Base-by-base conservation (phyloP, 805 yeast species). In the Myxozyma geophila region DNA sequence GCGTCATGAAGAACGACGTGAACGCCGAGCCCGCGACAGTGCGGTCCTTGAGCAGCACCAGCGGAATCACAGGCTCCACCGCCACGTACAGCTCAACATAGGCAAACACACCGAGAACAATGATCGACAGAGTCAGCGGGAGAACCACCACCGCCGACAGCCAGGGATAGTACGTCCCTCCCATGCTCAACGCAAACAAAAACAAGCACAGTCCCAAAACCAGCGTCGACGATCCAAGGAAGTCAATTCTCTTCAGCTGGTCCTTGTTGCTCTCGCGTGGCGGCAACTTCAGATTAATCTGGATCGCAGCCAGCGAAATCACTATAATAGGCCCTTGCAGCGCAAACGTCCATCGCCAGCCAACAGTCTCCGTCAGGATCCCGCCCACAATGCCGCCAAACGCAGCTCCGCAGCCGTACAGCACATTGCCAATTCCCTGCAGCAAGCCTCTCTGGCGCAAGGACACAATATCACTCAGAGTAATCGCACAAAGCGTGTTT, bases 381-480 rank as follows among this genome's bases (percentile, higher is more conserved):
- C 92, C 91, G 73, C 83, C 74, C 78, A 81, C 19, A 76, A 59
- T 51, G 2, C 92, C 92, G n/a, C 95, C 95, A 49, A 83, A 74
- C 0, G 88, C 87, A 1, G 90, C 86, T 6, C 97, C 97, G 19
- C 85, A 72, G 9, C 92, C 95, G 71, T 83, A 92, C 46, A 85
- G 85, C 23, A 92, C 80, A 74, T 92, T 92, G 35, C 88, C 88
- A 53, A 89, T 73, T 0, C 97, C 97, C 73, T 92, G 97, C 74
- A 85, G 89, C 41, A 89, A 73, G 0, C 96, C 97, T 62, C 97
- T 81, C 50, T 87, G 84, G 60, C 95, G 81, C 63, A 88, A 58
- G 1, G 95, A 86, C 33, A 92, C 86, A 55, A 90, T 78, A 74
- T 91, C 97, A 37, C 90, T 85, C 67, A 87, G 82, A 3, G 91